phyloP scores from a whole-genome alignment of 2,329 filamentous ascomycete species.

The Penicillium nordicum region DNA sequence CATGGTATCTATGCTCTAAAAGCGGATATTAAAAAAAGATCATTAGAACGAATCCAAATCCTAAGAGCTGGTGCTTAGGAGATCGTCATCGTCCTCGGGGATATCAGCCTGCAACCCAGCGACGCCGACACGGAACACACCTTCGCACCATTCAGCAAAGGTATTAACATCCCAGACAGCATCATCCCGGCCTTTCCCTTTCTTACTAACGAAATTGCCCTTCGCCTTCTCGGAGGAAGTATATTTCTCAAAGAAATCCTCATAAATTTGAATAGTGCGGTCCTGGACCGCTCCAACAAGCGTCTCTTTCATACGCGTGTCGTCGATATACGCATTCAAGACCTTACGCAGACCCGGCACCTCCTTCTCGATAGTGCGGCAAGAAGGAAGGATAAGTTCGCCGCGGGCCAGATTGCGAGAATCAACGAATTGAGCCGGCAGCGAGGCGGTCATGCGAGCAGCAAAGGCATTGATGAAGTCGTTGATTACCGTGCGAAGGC shows the following conservation, averaged over 20 bases:
- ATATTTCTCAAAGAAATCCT: constrained; percentile 60
- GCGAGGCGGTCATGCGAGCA: constrained; percentile 52
- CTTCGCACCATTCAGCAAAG: constrained; percentile 61
- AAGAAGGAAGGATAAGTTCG: constrained; percentile 48
- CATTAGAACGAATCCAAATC: neutral
- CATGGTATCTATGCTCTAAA: constrained; percentile 20
- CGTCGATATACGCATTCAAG: constrained; percentile 62
- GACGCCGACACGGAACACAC: constrained; percentile 56
- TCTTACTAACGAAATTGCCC: constrained; percentile 39
- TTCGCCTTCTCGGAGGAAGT: constrained; percentile 40
- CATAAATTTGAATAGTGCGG: constrained; percentile 60
- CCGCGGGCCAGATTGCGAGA: constrained; percentile 38
- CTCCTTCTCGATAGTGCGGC: constrained; percentile 56
- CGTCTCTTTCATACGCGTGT: constrained; percentile 62
- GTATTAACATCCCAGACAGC: constrained; percentile 63
- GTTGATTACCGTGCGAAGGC: constrained; percentile 61
- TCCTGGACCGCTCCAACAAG: constrained; percentile 64
- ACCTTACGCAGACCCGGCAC: constrained; percentile 55
- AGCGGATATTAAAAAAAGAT: constrained; percentile 1
- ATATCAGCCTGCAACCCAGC: constrained; percentile 30
- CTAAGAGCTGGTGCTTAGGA: constrained; percentile 19
- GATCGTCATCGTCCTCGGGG: constrained; percentile 31
- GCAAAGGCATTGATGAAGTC: constrained; percentile 62
- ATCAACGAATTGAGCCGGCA: constrained; percentile 39
- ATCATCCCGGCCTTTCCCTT: constrained; percentile 60